Evolutionary conservation across 1,139 yeast species (phyloP), one percentile per base, ranked within the genome.

Genomic region (Candida sojae): DNA sequence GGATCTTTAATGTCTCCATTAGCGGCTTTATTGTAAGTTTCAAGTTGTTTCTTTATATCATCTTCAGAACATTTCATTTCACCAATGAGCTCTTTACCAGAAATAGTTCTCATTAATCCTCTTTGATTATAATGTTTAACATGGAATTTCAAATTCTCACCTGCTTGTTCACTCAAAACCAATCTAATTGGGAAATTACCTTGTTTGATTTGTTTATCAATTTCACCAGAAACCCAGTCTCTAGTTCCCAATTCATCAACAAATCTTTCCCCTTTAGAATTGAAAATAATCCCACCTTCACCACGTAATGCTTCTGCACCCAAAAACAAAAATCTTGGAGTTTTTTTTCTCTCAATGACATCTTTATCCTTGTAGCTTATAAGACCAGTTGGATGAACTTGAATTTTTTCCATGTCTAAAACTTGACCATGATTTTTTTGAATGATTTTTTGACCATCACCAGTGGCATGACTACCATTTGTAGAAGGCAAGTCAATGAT

Each of bases 261-360:
- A 65, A 85, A 88, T 55, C 96, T 72, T 52, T 79, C 76, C 10
- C 92, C 89, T 48, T 77, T 71, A 11, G 73, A 71, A 59, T 85
- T 84, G 44, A 88, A 59, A 61, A 88, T 71, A 33, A 87, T 74
- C 6, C 92, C 93, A 45, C 95, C 95, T 59, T 84, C 82, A 6
- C 92, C 92, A 59, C 93, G 75, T 37, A 88, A 68, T 0, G 90
- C 89, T 61, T 87, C 93, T 2, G 93, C 93, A 12, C 91, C 91
- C 42, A 87, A 70, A 57, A 86, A 84, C 55, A 86, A 80, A 68
- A 84, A 84, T 39, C 79, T 57, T 1, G 80, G 80, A 1, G 59
- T 55, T 39, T 71, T 73, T 50, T 62, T 64, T 4, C 79, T 77
- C 10, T 49, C 52, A 43, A 74, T 70, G 9, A 73, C 73, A 11